These are phyloP conservation scores for Camillea tinctor DNA, from an alignment of 2,329 filamentous ascomycete species.

Conservation along the genomic window DNA sequence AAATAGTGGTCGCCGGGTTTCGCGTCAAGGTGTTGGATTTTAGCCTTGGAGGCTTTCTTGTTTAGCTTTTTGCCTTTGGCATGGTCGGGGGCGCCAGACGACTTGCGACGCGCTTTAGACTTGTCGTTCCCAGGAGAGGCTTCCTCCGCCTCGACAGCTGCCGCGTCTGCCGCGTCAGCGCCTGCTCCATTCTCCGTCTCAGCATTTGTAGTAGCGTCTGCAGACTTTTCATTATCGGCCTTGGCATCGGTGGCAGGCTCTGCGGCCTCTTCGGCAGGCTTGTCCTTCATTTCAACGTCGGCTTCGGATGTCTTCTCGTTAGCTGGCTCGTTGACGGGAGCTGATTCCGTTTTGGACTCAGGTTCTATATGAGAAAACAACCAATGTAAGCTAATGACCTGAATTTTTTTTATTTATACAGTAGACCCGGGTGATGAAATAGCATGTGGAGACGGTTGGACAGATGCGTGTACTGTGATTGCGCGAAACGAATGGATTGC, in stretches of 20 bases:
- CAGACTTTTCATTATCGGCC: neutral
- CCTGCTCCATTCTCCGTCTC: conserved; percentile 11
- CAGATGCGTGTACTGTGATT: conserved; percentile 4
- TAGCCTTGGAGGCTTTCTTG: conserved; percentile 78
- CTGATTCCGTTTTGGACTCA: conserved; percentile 7
- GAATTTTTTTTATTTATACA: too few relatives aligned
- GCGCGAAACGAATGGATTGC: neutral
- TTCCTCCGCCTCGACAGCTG: conserved; percentile 14
- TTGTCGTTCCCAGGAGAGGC: conserved; percentile 23
- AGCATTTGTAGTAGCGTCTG: conserved; percentile 6
- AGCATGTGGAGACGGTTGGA: neutral
- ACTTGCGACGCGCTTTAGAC: conserved; percentile 68
- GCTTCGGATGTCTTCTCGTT: conserved; percentile 28
- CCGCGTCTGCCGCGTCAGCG: conserved; percentile 14
- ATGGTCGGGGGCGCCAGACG: conserved; percentile 53
- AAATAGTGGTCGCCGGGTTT: conserved; percentile 90
- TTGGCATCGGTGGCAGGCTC: conserved; percentile 11
- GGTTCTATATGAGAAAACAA: conserved; percentile 6
- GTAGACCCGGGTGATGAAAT: neutral
- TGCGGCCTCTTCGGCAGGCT: conserved; percentile 23
- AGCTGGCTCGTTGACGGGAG: conserved; percentile 18
- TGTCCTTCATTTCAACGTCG: conserved; percentile 32
- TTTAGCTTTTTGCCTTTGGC: conserved; percentile 77
- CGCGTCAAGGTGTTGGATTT: conserved; percentile 71
- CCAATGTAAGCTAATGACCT: conserved; percentile 25